A percentile compares a stretch with the other conserved stretches of the same genome.
phyloP scores from a whole-genome alignment of 306 rosid species.

The Dalbergia cultrata region DNA sequence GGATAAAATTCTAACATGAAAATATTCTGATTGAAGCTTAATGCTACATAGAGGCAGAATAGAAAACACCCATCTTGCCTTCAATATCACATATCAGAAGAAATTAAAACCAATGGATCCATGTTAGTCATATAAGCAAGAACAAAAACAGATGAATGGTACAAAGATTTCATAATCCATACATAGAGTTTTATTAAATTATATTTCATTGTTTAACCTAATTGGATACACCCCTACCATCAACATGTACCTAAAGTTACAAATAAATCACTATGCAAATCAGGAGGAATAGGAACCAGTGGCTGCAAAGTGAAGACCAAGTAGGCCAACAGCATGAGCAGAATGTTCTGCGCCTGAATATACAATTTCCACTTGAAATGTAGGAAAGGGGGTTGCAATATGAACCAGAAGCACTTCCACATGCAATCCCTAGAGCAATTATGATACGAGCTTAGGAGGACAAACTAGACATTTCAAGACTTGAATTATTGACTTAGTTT shows the following conservation, averaged over 20 bases:
- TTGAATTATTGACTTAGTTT: too few relatives aligned
- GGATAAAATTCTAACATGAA: conserved; percentile 2
- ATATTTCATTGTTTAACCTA: conserved; percentile 28
- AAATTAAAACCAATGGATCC: conserved; percentile 28
- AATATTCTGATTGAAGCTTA: conserved; percentile 12
- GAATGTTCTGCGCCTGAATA: conserved; percentile 8
- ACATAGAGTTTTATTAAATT: not conserved
- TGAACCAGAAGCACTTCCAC: conserved; percentile 7
- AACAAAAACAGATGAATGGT: conserved; percentile 20
- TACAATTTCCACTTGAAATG: conserved; percentile 9
- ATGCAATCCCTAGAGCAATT: conserved; percentile 31
- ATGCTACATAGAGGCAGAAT: conserved; percentile 24
- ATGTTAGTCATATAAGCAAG: not conserved
- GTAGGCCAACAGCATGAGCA: not conserved
- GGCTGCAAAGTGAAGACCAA: conserved; percentile 4
- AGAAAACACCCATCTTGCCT: conserved; percentile 20
- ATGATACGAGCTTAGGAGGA: too few relatives aligned
- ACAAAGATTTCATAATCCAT: conserved; percentile 5
- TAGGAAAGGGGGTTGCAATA: not conserved
- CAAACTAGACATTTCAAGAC: too few relatives aligned
- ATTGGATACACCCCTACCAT: conserved; percentile 1
- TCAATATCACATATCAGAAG: conserved; percentile 22
- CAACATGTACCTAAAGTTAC: not conserved
- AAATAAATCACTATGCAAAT: not conserved
- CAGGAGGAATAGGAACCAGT: not conserved